Conservation (phyloP, 2,329 filamentous ascomycete species). For the Cladosporium halotolerans region DNA sequence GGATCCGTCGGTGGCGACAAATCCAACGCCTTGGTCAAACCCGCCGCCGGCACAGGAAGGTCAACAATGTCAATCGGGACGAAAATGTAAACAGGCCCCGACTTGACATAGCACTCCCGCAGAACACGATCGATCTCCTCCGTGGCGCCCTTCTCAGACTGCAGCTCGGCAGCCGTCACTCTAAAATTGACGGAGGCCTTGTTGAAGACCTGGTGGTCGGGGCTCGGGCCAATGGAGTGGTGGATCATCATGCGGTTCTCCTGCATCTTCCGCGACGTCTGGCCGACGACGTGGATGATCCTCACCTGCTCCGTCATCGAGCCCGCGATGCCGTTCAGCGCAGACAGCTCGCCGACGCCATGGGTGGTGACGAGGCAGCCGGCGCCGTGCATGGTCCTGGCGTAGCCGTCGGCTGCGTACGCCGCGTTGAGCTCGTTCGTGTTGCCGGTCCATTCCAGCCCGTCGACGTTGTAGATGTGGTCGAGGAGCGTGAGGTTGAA, state of each 20-base stretch:
- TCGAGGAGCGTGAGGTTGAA: constrained; percentile 43
- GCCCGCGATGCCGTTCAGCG: constrained; percentile 41
- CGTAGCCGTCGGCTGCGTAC: constrained; percentile 54
- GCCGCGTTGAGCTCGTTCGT: constrained; percentile 54
- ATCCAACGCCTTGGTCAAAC: constrained; percentile 35
- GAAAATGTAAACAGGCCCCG: constrained; percentile 40
- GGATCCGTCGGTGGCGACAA: constrained; percentile 26
- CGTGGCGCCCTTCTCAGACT: constrained; percentile 34
- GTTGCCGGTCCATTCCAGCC: constrained; percentile 45
- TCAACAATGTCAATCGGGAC: constrained; percentile 36
- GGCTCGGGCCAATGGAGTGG: constrained; percentile 37
- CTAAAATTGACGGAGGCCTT: constrained; percentile 34
- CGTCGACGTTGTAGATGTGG: constrained; percentile 35
- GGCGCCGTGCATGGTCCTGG: constrained; percentile 47
- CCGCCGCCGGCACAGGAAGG: constrained; percentile 32
- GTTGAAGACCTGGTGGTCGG: constrained; percentile 39
- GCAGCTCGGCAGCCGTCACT: constrained; percentile 36
- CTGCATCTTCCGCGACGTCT: constrained; percentile 39
- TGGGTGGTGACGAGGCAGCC: constrained; percentile 52
- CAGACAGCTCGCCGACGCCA: constrained; percentile 50
- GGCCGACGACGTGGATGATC: constrained; percentile 42
- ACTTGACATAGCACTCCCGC: constrained; percentile 38
- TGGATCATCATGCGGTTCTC: constrained; percentile 40
- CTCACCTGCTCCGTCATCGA: constrained; percentile 39
- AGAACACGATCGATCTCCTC: constrained; percentile 40